These are phyloP conservation scores for Sanghuangporus baumii DNA, from an alignment of 1,284 basidiomycete species.

Conservation along the genomic window DNA sequence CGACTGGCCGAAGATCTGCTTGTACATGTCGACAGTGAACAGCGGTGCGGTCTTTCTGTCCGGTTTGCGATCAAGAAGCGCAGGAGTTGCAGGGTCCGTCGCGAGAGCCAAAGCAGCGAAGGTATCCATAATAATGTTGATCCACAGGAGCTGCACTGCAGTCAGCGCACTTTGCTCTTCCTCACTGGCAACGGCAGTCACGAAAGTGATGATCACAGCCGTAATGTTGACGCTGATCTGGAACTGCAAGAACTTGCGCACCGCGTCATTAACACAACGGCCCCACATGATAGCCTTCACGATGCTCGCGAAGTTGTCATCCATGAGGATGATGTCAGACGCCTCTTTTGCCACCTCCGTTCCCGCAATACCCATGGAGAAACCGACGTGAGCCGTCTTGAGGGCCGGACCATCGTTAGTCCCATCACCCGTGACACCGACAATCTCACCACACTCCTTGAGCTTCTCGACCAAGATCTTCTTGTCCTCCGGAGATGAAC, in stretches of 20 bases:
- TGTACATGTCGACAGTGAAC: slow-evolving; percentile 90
- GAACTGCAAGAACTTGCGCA: slow-evolving; percentile 97
- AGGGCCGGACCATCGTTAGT: slow-evolving; percentile 97
- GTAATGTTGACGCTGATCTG: slow-evolving; percentile 96
- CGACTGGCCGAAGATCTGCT: slow-evolving; percentile 91
- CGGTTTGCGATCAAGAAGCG: slow-evolving; percentile 84
- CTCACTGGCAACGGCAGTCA: slow-evolving; percentile 79
- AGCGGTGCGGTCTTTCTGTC: slow-evolving; percentile 85
- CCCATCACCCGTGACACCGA: slow-evolving; percentile 97
- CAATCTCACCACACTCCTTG: slow-evolving; percentile 85
- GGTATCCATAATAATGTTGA: slow-evolving; percentile 97
- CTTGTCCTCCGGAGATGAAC: slow-evolving; percentile 98
- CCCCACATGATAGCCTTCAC: slow-evolving; percentile 99
- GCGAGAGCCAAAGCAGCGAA: slow-evolving; percentile 96
- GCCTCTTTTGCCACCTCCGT: slow-evolving; percentile 99
- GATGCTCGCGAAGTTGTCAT: slow-evolving; percentile 95
- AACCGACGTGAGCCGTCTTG: slow-evolving; percentile 91
- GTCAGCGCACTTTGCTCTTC: slow-evolving; percentile 82
- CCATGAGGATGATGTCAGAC: slow-evolving; percentile 98
- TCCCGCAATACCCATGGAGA: slow-evolving; percentile 98
- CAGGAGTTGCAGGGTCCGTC: slow-evolving; percentile 86
- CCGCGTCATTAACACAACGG: slow-evolving; percentile 95
- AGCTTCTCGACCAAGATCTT: slow-evolving; percentile 88
- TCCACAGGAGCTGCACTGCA: slow-evolving; percentile 95
- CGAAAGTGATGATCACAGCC: slow-evolving; percentile 91